These are phyloP conservation scores for Saturnispora quitensis DNA, from an alignment of 805 yeast genomes.

Conservation along the genomic window DNA sequence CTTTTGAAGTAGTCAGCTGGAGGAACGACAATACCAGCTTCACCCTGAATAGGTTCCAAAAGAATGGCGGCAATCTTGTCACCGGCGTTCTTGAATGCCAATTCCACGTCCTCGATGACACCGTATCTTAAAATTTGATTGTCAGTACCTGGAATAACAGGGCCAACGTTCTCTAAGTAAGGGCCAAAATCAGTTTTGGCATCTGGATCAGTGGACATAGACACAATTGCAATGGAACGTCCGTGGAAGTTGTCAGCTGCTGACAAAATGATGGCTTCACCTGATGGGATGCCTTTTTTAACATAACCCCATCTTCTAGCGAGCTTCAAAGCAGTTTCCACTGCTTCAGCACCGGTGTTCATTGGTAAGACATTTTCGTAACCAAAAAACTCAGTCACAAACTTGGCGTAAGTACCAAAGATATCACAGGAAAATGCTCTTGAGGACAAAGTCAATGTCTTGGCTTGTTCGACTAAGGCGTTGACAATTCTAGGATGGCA, in stretches of 20 bases:
- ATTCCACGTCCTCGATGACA: conserved; percentile 74
- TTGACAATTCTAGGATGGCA: conserved; percentile 88
- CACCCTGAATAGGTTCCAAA: conserved; percentile 96
- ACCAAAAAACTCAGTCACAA: conserved; percentile 76
- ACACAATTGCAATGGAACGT: conserved; percentile 87
- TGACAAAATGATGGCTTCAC: conserved; percentile 79
- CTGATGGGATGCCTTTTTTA: conserved; percentile 71
- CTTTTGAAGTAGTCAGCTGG: conserved; percentile 67
- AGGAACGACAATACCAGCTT: conserved; percentile 96
- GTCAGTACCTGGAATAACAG: conserved; percentile 68
- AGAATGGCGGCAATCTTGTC: conserved; percentile 84
- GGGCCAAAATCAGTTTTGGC: conserved; percentile 89
- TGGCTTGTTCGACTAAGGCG: conserved; percentile 84
- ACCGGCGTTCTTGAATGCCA: conserved; percentile 73
- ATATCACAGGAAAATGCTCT: conserved; percentile 80
- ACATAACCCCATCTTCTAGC: conserved; percentile 97
- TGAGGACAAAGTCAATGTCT: conserved; percentile 73
- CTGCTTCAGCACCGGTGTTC: conserved; percentile 99
- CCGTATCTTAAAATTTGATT: conserved; percentile 65
- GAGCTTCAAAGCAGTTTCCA: conserved; percentile 85
- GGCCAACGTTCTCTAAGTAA: conserved; percentile 74
- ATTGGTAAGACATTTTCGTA: conserved; percentile 93
- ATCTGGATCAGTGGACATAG: conserved; percentile 88
- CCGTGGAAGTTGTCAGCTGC: conserved; percentile 94
- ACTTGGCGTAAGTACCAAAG: conserved; percentile 81